Base-by-base conservation (phyloP, 2,329 filamentous ascomycete species). In the Penicillium sp. region DNA sequence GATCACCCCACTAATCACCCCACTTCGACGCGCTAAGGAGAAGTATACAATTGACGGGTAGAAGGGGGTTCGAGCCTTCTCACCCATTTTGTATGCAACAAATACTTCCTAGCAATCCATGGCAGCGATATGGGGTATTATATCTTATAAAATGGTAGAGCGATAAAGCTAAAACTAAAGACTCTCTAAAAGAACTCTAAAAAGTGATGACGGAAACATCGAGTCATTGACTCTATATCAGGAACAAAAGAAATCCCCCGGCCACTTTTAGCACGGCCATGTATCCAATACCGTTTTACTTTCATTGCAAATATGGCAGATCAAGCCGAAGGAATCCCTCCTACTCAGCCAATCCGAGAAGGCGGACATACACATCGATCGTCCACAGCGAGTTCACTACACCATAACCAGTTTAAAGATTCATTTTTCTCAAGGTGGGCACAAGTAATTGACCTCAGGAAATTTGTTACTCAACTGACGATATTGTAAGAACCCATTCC, bases 331-430 rank as follows among this genome's bases (percentile, higher is more conserved):
- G 34, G 19, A 50, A 47, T 52, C 3, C 53, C 58, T 21, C 29
- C 38, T 21, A 23, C 47, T 21, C 50, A 58, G 40, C 25, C 40
- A 10, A 15, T 33, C 11, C n/a, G 16, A 11, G 53, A 41, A 5
- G 23, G 25, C 25, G 29, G 46, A n/a, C 46, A 13, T 36, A 45
- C 60, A 8, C 50, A 58, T 2, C 55, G 63, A 50, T 41, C 58
- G 4, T 65, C 60, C 6, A 64, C 63, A 8, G 51, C 59, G 6
- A 68, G 65, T 36, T 66, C 66, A 1, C 51, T 65, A 5, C 61
- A 68, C 43, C 64, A 65, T 25, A 69, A 70, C 27, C 27, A 64
- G 4, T 69, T 69, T 11, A 53, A 68, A 34, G 66, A 68, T 46
- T 59, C 61, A 3, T 68, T 70, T 45, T 13, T 62, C 5, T 62